Evolutionary conservation across 2,329 filamentous ascomycete genomes (phyloP), one percentile per base, ranked within the genome.

Genomic region (Cladosporium sp.): DNA sequence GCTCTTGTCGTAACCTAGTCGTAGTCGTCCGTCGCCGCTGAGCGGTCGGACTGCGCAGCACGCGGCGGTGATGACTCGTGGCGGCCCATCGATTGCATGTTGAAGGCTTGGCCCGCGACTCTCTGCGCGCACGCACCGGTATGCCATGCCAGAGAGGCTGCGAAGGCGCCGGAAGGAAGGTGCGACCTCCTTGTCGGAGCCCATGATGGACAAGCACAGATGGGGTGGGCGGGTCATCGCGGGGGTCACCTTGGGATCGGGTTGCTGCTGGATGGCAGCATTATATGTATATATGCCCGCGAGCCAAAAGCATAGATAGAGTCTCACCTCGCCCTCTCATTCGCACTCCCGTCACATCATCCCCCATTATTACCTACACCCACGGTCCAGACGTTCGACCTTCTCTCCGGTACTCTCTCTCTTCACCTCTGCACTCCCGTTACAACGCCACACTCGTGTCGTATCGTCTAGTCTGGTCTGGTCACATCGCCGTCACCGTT

Each of bases 291-390:
- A 34, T 34, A 44, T 15, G 21, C 49, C 52, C 12, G 52, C 30
- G 44, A 47, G 41, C 41, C 41, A 21, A 57, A 63, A 55, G 51
- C 61, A 57, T 64, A 64, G 61, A 64, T 64, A 64, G 57, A 64
- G 61, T 64, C 61, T 57, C 61, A 64, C 36, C 51, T 64, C 61
- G 61, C 61, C 61, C 61, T 59, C 24, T n/a, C 15, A 44, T 59
- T 59, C 59, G 28, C 57, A 44, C 8, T 41, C 26, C 47, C 28
- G 24, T 11, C 41, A 24, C 41, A 26, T 47, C 41, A 28, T 49
- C 26, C 38, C 59, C 38, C 59, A n/a, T 32, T 14, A 49, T 61
- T 30, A 34, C 59, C 47, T 30, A 15, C 30, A 41, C 59, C 52
- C 38, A 38, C 38, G 34, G 36, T 59, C 57, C 38, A 47, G 44